Evolutionary conservation across 257 asterid genomes (phyloP).

Genomic region (Solanum chaucha): DNA sequence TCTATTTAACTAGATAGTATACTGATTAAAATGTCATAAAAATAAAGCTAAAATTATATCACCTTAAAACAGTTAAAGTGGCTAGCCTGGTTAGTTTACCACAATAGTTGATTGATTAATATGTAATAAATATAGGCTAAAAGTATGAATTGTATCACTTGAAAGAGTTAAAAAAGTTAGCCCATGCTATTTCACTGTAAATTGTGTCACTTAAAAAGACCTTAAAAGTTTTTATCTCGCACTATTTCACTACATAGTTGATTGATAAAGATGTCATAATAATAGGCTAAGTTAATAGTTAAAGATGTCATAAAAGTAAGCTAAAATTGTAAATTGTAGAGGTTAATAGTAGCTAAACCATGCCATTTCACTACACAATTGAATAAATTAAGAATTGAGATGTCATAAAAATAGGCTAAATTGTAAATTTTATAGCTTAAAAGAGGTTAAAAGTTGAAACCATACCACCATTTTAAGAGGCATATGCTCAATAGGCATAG

Average conservation of each 20-base stretch:
- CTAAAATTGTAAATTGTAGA: too few relatives aligned
- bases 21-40: background rate
- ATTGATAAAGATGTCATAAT: too few relatives aligned
- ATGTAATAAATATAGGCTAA: background rate
- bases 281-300: background rate
- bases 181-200: background rate
- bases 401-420: background rate
- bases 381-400: background rate
- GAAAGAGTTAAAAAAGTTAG: background rate
- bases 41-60: background rate
- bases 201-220: background rate
- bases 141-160: background rate
- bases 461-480: background rate
- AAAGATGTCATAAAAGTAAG: background rate
- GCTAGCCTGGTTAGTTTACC: background rate
- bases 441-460: background rate
- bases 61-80: background rate
- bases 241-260: background rate
- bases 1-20: too few relatives aligned
- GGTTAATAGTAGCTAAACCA: background rate
- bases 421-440: background rate
- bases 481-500: background rate
- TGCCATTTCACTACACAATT: background rate
- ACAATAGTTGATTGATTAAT: too few relatives aligned
- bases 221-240: background rate